Conservation (phyloP, 2,329 filamentous ascomycete species). For the Ceratocystiopsis sp. region DNA sequence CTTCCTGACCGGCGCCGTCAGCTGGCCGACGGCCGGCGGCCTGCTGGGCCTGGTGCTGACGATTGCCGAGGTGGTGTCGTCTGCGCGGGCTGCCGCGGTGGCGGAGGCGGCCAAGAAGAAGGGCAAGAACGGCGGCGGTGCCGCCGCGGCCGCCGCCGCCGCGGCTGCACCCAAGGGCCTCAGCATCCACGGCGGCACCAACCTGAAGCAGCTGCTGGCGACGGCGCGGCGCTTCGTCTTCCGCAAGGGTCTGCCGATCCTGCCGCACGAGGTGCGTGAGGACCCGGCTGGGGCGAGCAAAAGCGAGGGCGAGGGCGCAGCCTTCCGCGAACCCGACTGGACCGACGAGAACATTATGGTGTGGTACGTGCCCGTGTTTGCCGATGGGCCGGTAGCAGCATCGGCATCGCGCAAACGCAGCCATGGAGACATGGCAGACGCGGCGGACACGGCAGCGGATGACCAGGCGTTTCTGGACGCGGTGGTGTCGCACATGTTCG, state of each 20-base stretch:
- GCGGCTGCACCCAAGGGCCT: slow-evolving; percentile 19
- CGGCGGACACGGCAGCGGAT: slow-evolving; percentile 1
- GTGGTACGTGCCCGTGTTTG: slow-evolving; percentile 54
- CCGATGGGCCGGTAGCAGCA: slow-evolving; percentile 7
- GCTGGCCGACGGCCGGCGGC: slow-evolving; percentile 66
- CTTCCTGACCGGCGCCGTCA: slow-evolving; percentile 63
- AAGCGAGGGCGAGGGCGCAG: neutral
- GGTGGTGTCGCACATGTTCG: slow-evolving; percentile 62
- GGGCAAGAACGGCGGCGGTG: no score
- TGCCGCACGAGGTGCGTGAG: slow-evolving; percentile 46
- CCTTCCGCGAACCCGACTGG: slow-evolving; percentile 47
- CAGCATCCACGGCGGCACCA: slow-evolving; percentile 63
- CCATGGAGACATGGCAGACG: slow-evolving; percentile 11
- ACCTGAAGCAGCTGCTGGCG: slow-evolving; percentile 66
- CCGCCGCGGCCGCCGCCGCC: neutral
- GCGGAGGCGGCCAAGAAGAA: neutral
- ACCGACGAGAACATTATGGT: slow-evolving; percentile 62
- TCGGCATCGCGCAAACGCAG: slow-evolving; percentile 16
- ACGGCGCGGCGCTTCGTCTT: slow-evolving; percentile 75
- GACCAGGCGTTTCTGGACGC: slow-evolving; percentile 36
- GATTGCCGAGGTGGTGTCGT: slow-evolving; percentile 49
- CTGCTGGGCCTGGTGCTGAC: slow-evolving; percentile 74
- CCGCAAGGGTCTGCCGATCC: slow-evolving; percentile 62
- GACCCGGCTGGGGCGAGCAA: slow-evolving; percentile 14
- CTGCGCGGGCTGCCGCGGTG: slow-evolving; percentile 24